phyloP scores from a whole-genome alignment of 768 basidiomycete genomes.

The Candolleomyces efflorescens region DNA sequence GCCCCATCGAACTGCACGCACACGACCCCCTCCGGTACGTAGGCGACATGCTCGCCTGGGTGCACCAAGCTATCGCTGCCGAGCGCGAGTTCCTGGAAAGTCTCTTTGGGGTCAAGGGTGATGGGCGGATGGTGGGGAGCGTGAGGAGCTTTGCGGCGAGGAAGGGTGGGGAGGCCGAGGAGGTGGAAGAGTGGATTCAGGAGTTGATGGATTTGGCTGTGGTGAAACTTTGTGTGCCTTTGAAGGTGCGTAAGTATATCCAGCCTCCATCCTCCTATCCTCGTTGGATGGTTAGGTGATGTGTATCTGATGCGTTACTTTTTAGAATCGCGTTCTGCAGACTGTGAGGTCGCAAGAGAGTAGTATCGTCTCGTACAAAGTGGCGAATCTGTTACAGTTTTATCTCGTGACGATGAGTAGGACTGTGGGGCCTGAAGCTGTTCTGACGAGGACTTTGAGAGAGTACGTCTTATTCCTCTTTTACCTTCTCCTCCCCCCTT shows the following conservation, averaged over 20 bases:
- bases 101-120: constrained; percentile 68
- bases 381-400: constrained; percentile 93
- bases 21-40: constrained; percentile 96
- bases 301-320: constrained; percentile 3
- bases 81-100: constrained; percentile 93
- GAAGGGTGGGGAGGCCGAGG: constrained; percentile 27
- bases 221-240: constrained; percentile 80
- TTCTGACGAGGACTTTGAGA: constrained; percentile 69
- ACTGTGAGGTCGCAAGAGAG: constrained; percentile 93
- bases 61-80: constrained; percentile 79
- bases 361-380: constrained; percentile 86
- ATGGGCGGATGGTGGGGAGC: constrained; percentile 74
- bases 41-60: constrained; percentile 91
- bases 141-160: constrained; percentile 59
- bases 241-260: constrained; percentile 78
- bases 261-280: neutral
- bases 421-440: constrained; percentile 82
- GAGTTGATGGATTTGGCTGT: constrained; percentile 82
- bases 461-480: too few species aligned
- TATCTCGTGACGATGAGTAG: constrained; percentile 90
- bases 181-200: constrained; percentile 76
- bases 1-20: constrained; percentile 85
- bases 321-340: constrained; percentile 83
- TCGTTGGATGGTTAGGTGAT: too few species aligned
- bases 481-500: too few species aligned